Base-by-base conservation (phyloP, 352 stramenopile genomes). In the Phytopythium aichiense region DNA sequence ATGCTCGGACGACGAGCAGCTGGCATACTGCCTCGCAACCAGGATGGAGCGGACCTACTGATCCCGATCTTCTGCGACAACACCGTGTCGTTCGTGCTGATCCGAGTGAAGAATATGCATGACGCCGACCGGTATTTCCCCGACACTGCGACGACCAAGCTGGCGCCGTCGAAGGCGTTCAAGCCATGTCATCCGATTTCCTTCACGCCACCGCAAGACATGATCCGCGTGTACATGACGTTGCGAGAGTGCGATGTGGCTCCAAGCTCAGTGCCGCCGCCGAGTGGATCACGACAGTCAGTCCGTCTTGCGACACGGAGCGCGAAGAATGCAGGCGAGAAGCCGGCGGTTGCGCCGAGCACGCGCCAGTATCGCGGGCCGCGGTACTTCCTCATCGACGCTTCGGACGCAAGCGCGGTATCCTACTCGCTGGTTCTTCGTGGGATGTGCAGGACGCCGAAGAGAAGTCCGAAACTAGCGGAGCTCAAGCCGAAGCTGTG, bases 1-100 rank as follows among this genome's bases (percentile, higher is more conserved):
- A 52, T 75, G 58, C 61, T 75, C n/a, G 53, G 43, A 0, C 65
- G 65, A 31, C 60, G 65, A 43, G 62, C 69, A 0, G 65, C 65
- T 1, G 55, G 60, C 5, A 33, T 66, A 0, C 54, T 72, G 12
- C 65, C 45, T 18, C 61, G 65, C 4, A 40, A 56, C 13, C 46
- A 66, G 23, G 49, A 58, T 0, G 45, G 45, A 18, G 56, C 57
- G 1, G 65, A 70, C 18, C n/a, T 66, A 30, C 35, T 68, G 4
- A 68, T 76, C 40, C 65, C 65, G 3, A 61, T 72, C 0, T 68
- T 66, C 25, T 30, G 18, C 20, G 4, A 15, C 45, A 15, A 16
- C n/a, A 31, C 58, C 1, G 62, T 69, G 8, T 67, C 66, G n/a
- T 69, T 65, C 43, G 65, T 67, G n/a, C 28, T 67, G 12, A 22